These are phyloP conservation scores for Rhizopus sp. DNA, from an alignment of 371 early-diverging fungal species.

Conservation along the genomic window DNA sequence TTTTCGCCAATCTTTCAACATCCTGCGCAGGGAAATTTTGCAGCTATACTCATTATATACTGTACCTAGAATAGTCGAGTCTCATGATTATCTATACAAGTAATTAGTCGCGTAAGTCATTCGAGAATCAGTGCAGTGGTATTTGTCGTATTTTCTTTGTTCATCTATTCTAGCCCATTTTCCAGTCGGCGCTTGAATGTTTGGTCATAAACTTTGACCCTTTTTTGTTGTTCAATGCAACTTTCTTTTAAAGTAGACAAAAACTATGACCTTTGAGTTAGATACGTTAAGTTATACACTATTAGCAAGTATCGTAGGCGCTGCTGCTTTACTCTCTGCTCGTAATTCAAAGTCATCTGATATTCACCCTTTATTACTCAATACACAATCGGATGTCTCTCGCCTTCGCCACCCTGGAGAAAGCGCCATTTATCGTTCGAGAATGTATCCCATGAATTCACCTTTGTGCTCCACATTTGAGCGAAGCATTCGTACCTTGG, in stretches of 20 bases:
- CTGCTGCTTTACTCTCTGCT: constrained; percentile 46
- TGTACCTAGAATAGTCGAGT: too few species aligned
- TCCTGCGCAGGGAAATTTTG: too few species aligned
- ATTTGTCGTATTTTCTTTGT: too few species aligned
- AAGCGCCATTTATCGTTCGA: constrained; percentile 72
- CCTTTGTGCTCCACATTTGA: constrained; percentile 48
- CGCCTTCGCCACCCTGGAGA: constrained; percentile 67
- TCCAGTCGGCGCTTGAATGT: too few species aligned
- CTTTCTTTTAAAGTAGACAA: not conserved
- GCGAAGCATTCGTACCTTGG: constrained; percentile 51
- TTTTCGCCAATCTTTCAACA: too few species aligned
- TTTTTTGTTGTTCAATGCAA: not conserved
- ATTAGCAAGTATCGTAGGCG: constrained; percentile 44
- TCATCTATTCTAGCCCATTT: too few species aligned
- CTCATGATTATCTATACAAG: too few species aligned
- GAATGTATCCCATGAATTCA: constrained; percentile 62
- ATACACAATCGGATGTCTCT: constrained; percentile 70
- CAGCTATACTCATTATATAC: too few species aligned
- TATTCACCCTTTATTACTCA: constrained; percentile 75
- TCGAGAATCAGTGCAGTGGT: too few species aligned
- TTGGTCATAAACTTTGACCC: too few species aligned
- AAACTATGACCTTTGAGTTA: constrained; percentile 41
- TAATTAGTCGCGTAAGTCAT: too few species aligned
- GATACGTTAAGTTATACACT: constrained; percentile 48
- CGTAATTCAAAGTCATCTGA: constrained; percentile 69